phyloP scores from a whole-genome alignment of 331 rosid genomes.

The Spiraea crenata region DNA sequence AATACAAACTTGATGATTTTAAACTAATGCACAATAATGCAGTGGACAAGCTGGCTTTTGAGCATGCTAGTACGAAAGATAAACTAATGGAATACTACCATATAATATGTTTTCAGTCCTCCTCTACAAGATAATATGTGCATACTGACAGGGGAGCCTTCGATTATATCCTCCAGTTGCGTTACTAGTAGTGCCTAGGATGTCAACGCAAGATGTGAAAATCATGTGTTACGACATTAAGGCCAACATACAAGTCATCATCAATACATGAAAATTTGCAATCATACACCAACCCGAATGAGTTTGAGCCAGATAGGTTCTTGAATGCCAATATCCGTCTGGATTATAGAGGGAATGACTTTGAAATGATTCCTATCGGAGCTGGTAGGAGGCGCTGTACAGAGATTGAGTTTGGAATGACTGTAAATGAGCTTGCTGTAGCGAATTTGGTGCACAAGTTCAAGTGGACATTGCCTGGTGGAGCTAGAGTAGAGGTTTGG shows the following conservation, averaged over 20 bases:
- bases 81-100: too few relatives aligned
- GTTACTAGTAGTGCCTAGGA: constrained; percentile 12
- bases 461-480: constrained; percentile 1
- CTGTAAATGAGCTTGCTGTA: constrained; percentile 6
- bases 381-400: constrained; percentile 6
- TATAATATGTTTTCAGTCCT: too few relatives aligned
- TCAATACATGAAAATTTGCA: constrained; percentile 31
- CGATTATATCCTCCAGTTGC: constrained; percentile 14
- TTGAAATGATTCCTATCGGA: not conserved
- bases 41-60: too few relatives aligned
- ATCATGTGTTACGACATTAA: constrained; percentile 14
- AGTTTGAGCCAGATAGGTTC: constrained; percentile 34
- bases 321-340: not conserved
- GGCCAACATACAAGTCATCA: constrained; percentile 6
- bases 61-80: too few relatives aligned
- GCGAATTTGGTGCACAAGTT: constrained; percentile 5
- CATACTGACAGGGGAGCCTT: too few relatives aligned
- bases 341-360: not conserved
- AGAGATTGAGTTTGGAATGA: not conserved
- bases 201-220: constrained; percentile 6
- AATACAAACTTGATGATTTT: too few relatives aligned
- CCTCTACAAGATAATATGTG: too few relatives aligned
- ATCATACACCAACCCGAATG: constrained; percentile 32
- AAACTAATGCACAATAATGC: too few relatives aligned
- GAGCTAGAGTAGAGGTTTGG: constrained; percentile 15